Evolutionary conservation across 2,329 filamentous ascomycete species (phyloP), one percentile per base, ranked within the genome.

Genomic region (Cordyceps tenuipes): DNA sequence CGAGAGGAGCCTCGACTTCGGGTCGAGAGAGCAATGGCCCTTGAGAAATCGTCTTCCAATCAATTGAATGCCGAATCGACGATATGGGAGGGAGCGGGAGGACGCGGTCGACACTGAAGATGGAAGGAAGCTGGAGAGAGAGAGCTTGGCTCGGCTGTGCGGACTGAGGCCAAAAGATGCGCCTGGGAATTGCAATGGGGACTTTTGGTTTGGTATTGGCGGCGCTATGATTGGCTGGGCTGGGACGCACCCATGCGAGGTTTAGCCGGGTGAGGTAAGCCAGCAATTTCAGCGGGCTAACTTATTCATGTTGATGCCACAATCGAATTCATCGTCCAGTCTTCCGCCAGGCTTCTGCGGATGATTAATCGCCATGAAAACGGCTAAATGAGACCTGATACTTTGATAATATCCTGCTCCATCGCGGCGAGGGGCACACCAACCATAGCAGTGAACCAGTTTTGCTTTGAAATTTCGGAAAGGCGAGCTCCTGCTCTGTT

Each of bases 221-320:
- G 23, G 31, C 12, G 50, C 55, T 51, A 13, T 63, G 62, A 63
- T 63, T 63, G 62, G 62, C 44, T 46, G 49, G 3, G 17, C 23
- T 9, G 13, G 46, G 36, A 10, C 17, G 21, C 3, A 43, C 41
- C 17, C 10, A 13, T 6, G 59, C 59, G 59, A 61, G 52, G 52
- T 56, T 61, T 61, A 61, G 21, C 59, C 59, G 59, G 50, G 48
- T 46, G 47, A 59, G 41, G 57, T 59, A 54, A 53, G 49, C 57
- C 34, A 36, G 34, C 34, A 13, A 36, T 36, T 36, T 36, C 34
- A 36, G 2, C 9, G 2, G 10, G 34, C 34, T 10, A 36, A 36
- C 12, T 36, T 36, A 36, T 34, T 2, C 7, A 34, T 36, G 8
- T 36, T 36, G 34, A 36, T 36, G 3, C 34, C 34, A 36, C 9